Evolutionary conservation across 2,329 filamentous ascomycete genomes (phyloP).

Genomic region (Monosporascus sp.): DNA sequence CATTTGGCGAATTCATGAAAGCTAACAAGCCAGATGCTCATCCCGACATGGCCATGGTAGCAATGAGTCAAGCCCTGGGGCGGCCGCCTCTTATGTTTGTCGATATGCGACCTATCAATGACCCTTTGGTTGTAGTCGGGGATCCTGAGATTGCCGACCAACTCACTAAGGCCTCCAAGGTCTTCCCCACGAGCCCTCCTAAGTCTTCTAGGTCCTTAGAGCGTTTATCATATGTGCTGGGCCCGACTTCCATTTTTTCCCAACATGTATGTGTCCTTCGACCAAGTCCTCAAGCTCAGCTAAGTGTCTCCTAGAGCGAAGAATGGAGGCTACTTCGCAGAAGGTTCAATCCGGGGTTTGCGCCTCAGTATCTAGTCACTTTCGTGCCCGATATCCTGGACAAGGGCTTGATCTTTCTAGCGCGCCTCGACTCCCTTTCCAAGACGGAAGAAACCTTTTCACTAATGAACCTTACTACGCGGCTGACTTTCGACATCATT

Average conservation of each 20-base stretch:
- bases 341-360: constrained; percentile 8
- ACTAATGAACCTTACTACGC: constrained; percentile 5
- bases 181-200: constrained; percentile 26
- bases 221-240: background rate
- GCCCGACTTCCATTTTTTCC: background rate
- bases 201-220: constrained; percentile 22
- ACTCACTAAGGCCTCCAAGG: constrained; percentile 25
- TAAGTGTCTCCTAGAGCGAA: background rate
- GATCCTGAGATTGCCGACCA: constrained; percentile 34
- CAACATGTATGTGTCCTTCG: too few species aligned
- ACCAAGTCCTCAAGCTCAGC: too few species aligned
- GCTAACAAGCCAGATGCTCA: background rate
- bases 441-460: constrained; percentile 5
- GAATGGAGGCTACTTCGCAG: constrained; percentile 9
- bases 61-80: constrained; percentile 25
- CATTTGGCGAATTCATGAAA: background rate
- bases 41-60: constrained; percentile 4
- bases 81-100: constrained; percentile 29
- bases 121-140: constrained; percentile 27
- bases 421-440: constrained; percentile 5
- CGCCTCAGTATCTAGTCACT: constrained; percentile 10
- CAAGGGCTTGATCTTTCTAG: constrained; percentile 8
- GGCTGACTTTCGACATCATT: constrained; percentile 13
- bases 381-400: constrained; percentile 10
- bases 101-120: constrained; percentile 30